Base-by-base conservation (phyloP, 768 basidiomycete species). In the Auriscalpium microsporum region DNA sequence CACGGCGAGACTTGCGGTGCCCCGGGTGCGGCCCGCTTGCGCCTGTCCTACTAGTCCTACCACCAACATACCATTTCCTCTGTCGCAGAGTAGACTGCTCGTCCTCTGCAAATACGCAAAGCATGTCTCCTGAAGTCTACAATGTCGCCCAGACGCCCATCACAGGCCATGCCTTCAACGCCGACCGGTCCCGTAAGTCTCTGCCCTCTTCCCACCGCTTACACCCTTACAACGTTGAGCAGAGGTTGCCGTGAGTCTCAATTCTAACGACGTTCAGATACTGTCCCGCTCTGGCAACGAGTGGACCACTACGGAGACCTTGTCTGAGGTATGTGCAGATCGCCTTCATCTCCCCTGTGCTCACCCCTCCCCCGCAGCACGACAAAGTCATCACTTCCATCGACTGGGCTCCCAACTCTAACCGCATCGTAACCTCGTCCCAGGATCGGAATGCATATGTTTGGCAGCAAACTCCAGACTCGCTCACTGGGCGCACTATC, bases 391-490 rank as follows among this genome's bases (percentile, higher is more conserved):
- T 99, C 72, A 98, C 95, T 2, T 94, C 93, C 54, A 96, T 99
- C 69, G 94, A 97, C 69, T 99, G 96, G 96, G 96, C 94, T 11
- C 94, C 94, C 16, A 81, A 82, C 62, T 93, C 96, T 48, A 97
- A 98, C 72, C 87, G 91, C 46, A 95, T 99, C 72, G 95, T 99
- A 23, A 98, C 96, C 11, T 91, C 93, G 63, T 95, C 94, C n/a
- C 95, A 99, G 69, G 96, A 99, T 68, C 78, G 96, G 53, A 99
- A 99, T 68, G 95, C 96, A 38, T 99, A 99, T 66, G 96, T 99
- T 35, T 99, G 96, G 96, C 86, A 91, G 53, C 84, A 88, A 67
- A 81, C 80, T 9, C 75, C 80, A 33, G 88, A 94, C 63, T 76
- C 84, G 1, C 74, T 78, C 56, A 87, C 89, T 0, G 90, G 90